These are phyloP conservation scores for Myxozyma neotropica DNA, from an alignment of 805 yeast genomes.

Conservation along the genomic window DNA sequence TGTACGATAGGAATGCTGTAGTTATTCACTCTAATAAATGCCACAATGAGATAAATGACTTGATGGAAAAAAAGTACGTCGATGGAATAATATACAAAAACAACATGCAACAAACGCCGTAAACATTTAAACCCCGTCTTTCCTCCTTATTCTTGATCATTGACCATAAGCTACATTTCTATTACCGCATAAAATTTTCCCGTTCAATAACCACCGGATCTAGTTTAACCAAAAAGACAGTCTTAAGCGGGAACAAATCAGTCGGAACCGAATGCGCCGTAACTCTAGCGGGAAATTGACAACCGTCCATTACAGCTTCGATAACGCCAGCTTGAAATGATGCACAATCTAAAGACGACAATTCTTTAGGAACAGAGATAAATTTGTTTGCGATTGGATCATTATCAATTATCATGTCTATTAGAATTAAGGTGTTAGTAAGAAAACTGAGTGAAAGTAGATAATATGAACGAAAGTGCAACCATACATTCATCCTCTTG, in stretches of 20 bases:
- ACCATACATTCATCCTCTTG: slow-evolving; percentile 57
- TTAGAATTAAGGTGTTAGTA: no score
- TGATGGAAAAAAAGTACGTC: not conserved
- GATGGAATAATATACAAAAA: not conserved
- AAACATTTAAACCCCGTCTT: not conserved
- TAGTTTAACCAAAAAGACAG: slow-evolving; percentile 76
- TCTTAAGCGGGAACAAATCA: slow-evolving; percentile 60
- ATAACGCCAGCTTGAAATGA: slow-evolving; percentile 84
- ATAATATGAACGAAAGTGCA: not conserved
- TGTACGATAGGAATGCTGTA: no score
- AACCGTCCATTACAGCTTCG: slow-evolving; percentile 76
- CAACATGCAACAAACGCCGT: slow-evolving; percentile 4
- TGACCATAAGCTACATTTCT: not conserved
- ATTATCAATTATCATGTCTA: slow-evolving; percentile 75
- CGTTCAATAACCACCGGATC: slow-evolving; percentile 59
- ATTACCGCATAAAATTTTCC: slow-evolving; percentile 47
- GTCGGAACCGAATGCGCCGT: slow-evolving; percentile 79
- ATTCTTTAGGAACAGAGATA: slow-evolving; percentile 77
- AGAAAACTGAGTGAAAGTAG: not conserved
- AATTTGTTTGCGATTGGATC: slow-evolving; percentile 70
- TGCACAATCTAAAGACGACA: slow-evolving; percentile 73
- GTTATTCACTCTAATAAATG: no score
- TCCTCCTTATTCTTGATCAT: no score
- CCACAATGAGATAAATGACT: no score
- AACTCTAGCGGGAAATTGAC: slow-evolving; percentile 72